phyloP scores from a whole-genome alignment of 768 basidiomycete species.

The Boletus vermiculosoides region DNA sequence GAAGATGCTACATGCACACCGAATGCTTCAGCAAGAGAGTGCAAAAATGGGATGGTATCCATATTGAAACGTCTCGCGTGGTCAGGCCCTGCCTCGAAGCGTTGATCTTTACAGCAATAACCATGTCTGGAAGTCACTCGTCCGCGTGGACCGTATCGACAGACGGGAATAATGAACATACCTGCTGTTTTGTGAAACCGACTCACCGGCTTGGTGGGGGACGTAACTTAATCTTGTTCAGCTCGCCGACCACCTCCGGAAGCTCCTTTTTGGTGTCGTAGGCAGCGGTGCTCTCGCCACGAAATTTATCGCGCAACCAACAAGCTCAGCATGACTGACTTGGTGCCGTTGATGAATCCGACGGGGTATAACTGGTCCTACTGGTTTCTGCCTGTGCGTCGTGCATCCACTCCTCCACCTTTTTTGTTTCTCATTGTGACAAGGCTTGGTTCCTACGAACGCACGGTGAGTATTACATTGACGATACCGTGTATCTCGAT shows the following conservation, averaged over 20 bases:
- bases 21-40: neutral
- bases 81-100: slow-evolving; percentile 6
- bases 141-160: neutral
- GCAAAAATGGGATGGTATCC: neutral
- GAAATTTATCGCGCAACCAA: too few species aligned
- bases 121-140: slow-evolving; percentile 2
- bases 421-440: too few species aligned
- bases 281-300: too few species aligned
- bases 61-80: slow-evolving; percentile 13
- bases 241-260: too few species aligned
- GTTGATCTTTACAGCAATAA: slow-evolving; percentile 13
- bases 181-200: slow-evolving; percentile 7
- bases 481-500: neutral
- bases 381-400: too few species aligned
- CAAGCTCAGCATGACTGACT: too few species aligned
- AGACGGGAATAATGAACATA: neutral
- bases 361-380: too few species aligned
- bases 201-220: neutral
- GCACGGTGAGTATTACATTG: neutral
- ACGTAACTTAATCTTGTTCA: too few species aligned
- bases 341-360: too few species aligned
- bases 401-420: too few species aligned
- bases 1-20: slow-evolving; percentile 1
- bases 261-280: too few species aligned
- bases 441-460: neutral